Evolutionary conservation across 352 stramenopile genomes (phyloP).

Genomic region (Lagenidium giganteum): DNA sequence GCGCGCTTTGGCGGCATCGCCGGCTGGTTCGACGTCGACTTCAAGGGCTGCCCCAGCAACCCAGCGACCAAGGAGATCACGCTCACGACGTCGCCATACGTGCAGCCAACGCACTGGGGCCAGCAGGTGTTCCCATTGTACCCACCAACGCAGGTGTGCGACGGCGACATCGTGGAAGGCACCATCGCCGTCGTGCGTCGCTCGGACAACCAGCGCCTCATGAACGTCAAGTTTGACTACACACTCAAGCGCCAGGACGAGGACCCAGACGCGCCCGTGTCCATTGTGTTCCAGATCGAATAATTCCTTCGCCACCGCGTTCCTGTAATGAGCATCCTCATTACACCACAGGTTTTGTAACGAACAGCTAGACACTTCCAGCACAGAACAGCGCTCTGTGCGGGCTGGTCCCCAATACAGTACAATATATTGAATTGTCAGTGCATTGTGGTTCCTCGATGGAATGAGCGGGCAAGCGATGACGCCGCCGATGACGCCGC

Average conservation of each 20-base stretch:
- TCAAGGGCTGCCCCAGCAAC: slow-evolving; percentile 86
- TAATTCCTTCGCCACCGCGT: slow-evolving; percentile 23
- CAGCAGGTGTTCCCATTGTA: slow-evolving; percentile 86
- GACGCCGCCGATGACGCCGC: slow-evolving; percentile 8
- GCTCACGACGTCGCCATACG: slow-evolving; percentile 89
- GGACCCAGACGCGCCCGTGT: slow-evolving; percentile 30
- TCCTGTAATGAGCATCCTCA: neutral
- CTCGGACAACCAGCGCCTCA: slow-evolving; percentile 82
- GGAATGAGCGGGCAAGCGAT: neutral
- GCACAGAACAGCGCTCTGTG: no score
- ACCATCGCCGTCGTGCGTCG: slow-evolving; percentile 71
- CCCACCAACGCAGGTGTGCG: slow-evolving; percentile 77
- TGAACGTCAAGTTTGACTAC: slow-evolving; percentile 88
- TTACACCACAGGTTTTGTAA: no score
- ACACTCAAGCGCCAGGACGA: slow-evolving; percentile 64
- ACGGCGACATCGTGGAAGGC: slow-evolving; percentile 68
- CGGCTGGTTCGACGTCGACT: slow-evolving; percentile 99
- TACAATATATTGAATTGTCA: slow-evolving; percentile 19
- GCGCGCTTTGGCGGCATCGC: slow-evolving; percentile 92
- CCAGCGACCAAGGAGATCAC: slow-evolving; percentile 74
- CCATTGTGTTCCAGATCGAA: slow-evolving; percentile 84
- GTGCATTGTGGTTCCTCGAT: neutral
- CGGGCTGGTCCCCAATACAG: no score
- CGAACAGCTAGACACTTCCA: no score
- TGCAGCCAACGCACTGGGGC: slow-evolving; percentile 86